phyloP scores from a whole-genome alignment of 148 eudicot genomes.

The Tetragonia tetragonoides region DNA sequence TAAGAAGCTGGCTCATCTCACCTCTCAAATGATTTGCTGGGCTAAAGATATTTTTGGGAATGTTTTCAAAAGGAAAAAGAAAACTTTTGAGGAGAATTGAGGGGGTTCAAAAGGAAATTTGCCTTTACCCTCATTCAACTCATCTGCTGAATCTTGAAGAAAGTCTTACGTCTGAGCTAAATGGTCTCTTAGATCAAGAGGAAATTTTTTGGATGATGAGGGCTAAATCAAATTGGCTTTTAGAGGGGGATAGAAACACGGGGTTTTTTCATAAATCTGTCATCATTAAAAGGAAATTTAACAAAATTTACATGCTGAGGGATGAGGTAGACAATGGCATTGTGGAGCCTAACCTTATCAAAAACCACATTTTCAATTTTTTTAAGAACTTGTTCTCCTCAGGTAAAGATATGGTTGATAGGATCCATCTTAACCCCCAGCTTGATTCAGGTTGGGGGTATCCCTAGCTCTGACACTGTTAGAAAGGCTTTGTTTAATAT shows the following conservation, averaged over 20 bases:
- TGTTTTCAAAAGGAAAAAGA: not conserved
- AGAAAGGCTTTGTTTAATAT: not conserved
- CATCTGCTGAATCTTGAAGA: not conserved
- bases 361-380: not conserved
- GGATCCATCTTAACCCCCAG: too few species aligned
- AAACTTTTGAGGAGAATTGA: not conserved
- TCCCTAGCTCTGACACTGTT: not conserved
- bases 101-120: not conserved
- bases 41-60: not conserved
- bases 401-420: too few species aligned
- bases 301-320: not conserved
- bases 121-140: too few species aligned
- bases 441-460: too few species aligned
- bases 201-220: not conserved
- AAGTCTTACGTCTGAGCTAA: not conserved
- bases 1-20: too few species aligned
- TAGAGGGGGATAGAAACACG: slow-evolving; percentile 10
- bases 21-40: not conserved
- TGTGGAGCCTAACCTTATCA: not conserved
- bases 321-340: not conserved
- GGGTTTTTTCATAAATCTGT: not conserved
- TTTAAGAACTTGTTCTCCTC: not conserved
- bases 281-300: not conserved
- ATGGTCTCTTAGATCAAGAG: not conserved
- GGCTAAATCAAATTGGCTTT: not conserved